Evolutionary conservation across 257 asterid genomes (phyloP).

Genomic region (Henckelia pumila): DNA sequence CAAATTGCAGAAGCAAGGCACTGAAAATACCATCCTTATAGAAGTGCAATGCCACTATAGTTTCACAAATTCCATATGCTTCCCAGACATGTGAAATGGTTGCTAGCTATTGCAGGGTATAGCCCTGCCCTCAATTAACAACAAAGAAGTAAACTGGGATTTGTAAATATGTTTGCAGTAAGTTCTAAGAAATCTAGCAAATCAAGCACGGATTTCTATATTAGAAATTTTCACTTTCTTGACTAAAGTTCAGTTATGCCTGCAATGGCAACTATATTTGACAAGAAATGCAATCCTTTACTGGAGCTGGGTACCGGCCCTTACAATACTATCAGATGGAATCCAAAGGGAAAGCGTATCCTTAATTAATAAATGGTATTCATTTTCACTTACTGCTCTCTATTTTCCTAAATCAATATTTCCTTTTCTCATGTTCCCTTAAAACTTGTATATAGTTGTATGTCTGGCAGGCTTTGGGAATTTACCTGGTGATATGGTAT

Average conservation of each 20-base stretch:
- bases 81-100: background rate
- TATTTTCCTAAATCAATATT: conserved; percentile 3
- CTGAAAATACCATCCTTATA: background rate
- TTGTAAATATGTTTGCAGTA: background rate
- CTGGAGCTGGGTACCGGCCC: conserved; percentile 97
- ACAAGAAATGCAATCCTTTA: conserved; percentile 86
- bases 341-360: conserved; percentile 97
- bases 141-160: conserved; percentile 8
- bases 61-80: background rate
- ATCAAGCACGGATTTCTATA: background rate
- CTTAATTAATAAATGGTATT: conserved; percentile 33
- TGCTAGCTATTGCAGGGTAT: background rate
- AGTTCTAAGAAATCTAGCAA: background rate
- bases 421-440: conserved; percentile 49
- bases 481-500: conserved; percentile 97
- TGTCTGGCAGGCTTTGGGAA: conserved; percentile 98
- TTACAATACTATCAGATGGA: conserved; percentile 93
- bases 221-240: conserved; percentile 42
- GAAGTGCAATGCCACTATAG: background rate
- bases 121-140: conserved; percentile 7
- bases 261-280: conserved; percentile 90
- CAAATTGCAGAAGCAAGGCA: background rate
- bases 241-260: conserved; percentile 86
- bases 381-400: conserved; percentile 14
- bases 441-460: conserved; percentile 56